A percentile compares a stretch with the other conserved stretches of the same genome.
Evolutionary conservation across 805 yeast genomes (phyloP).

Genomic region (Cyberlindnera xylosilytica): DNA sequence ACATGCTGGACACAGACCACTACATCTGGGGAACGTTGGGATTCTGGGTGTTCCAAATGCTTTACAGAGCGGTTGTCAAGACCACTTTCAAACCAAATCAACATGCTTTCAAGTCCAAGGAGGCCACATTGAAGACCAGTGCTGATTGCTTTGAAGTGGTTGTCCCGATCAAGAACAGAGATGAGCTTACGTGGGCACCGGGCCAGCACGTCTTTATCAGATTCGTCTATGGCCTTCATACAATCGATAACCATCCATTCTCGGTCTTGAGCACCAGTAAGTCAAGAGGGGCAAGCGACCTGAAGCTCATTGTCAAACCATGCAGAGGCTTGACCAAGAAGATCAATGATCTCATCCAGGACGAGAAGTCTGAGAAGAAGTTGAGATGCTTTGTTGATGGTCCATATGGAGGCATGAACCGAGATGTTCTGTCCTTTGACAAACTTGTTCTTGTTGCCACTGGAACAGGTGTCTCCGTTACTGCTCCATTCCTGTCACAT

Average conservation of each 20-base stretch:
- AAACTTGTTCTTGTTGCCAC: slow-evolving; percentile 40
- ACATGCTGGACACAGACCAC: slow-evolving; percentile 33
- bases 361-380: slow-evolving; percentile 22
- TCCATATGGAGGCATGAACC: slow-evolving; percentile 52
- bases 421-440: slow-evolving; percentile 45
- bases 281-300: slow-evolving; percentile 19
- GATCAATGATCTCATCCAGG: slow-evolving; percentile 30
- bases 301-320: slow-evolving; percentile 45
- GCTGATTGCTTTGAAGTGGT: slow-evolving; percentile 33
- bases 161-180: slow-evolving; percentile 22
- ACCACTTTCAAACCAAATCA: slow-evolving; percentile 44
- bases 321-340: slow-evolving; percentile 44
- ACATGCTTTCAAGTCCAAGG: slow-evolving; percentile 37
- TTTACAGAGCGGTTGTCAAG: slow-evolving; percentile 44
- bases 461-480: slow-evolving; percentile 53
- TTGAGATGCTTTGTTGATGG: slow-evolving; percentile 46
- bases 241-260: slow-evolving; percentile 56
- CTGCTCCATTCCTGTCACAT: slow-evolving; percentile 40
- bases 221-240: slow-evolving; percentile 38
- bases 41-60: slow-evolving; percentile 47
- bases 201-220: slow-evolving; percentile 56
- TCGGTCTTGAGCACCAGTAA: slow-evolving; percentile 40
- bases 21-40: slow-evolving; percentile 51
- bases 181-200: slow-evolving; percentile 44
- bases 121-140: slow-evolving; percentile 30